Conservation (phyloP, 345 rosid genomes). For the Xanthoceras sorbifolium region DNA sequence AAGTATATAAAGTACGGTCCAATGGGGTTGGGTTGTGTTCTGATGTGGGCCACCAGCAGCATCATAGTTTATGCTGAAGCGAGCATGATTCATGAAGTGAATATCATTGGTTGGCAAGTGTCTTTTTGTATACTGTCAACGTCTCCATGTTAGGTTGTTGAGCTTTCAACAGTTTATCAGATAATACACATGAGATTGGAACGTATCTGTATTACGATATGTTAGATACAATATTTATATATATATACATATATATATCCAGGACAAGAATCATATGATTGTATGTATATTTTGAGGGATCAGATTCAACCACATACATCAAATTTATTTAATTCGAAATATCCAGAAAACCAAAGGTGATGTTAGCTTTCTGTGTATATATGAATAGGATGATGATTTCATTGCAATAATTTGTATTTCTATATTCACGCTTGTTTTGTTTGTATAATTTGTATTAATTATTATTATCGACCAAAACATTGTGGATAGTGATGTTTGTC, state of each 20-base stretch:
- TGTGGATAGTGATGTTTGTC: background rate
- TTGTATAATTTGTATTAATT: too few relatives aligned
- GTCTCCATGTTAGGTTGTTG: constrained; percentile 13
- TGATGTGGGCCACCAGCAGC: constrained; percentile 1
- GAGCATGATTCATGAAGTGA: background rate
- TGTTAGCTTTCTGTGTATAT: background rate
- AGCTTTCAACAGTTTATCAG: background rate
- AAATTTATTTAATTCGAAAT: background rate
- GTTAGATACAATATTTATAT: constrained; percentile 15
- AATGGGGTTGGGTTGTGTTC: background rate
- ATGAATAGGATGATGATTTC: background rate
- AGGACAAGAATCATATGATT: background rate
- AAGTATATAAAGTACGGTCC: background rate
- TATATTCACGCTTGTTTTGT: background rate
- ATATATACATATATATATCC: too few relatives aligned
- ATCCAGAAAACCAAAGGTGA: constrained; percentile 10
- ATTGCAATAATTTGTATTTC: background rate
- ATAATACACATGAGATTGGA: constrained; percentile 5
- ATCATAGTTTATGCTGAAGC: background rate
- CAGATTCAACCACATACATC: background rate
- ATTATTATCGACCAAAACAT: too few relatives aligned
- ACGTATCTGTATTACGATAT: background rate
- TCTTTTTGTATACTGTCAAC: background rate
- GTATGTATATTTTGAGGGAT: background rate
- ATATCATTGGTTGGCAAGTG: background rate